phyloP scores from a whole-genome alignment of 805 yeast species.

The Priceomyces medius region DNA sequence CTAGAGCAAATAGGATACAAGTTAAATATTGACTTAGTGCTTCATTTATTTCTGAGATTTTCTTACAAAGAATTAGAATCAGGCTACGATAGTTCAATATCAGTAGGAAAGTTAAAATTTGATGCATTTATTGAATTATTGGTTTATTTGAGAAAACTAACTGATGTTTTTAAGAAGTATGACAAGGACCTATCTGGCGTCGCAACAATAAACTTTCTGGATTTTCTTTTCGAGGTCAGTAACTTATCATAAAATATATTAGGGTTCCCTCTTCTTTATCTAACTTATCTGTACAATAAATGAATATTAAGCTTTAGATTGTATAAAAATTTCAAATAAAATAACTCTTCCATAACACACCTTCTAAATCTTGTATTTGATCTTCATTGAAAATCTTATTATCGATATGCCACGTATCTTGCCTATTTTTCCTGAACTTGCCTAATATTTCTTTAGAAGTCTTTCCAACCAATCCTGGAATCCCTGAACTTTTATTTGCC shows the following conservation, averaged over 20 bases:
- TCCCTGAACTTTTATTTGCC: conserved; percentile 68
- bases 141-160: conserved; percentile 71
- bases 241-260: conserved; percentile 21
- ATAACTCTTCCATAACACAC: conserved; percentile 90
- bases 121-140: conserved; percentile 81
- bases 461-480: conserved; percentile 76
- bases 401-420: conserved; percentile 96
- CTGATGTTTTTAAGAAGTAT: conserved; percentile 74
- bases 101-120: conserved; percentile 56
- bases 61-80: conserved; percentile 35
- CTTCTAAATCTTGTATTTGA: conserved; percentile 88
- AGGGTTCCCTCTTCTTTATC: not conserved
- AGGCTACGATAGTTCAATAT: conserved; percentile 17
- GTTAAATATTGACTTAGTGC: conserved; percentile 54
- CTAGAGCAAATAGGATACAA: conserved; percentile 66
- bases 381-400: conserved; percentile 68
- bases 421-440: conserved; percentile 85
- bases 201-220: conserved; percentile 64
- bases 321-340: conserved; percentile 55
- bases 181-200: conserved; percentile 75
- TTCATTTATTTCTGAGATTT: conserved; percentile 58
- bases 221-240: conserved; percentile 57
- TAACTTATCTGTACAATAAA: not conserved
- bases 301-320: not conserved
- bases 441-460: conserved; percentile 81